These are phyloP conservation scores for Starmerella sirachaensis DNA, from an alignment of 805 yeast genomes.

Conservation along the genomic window DNA sequence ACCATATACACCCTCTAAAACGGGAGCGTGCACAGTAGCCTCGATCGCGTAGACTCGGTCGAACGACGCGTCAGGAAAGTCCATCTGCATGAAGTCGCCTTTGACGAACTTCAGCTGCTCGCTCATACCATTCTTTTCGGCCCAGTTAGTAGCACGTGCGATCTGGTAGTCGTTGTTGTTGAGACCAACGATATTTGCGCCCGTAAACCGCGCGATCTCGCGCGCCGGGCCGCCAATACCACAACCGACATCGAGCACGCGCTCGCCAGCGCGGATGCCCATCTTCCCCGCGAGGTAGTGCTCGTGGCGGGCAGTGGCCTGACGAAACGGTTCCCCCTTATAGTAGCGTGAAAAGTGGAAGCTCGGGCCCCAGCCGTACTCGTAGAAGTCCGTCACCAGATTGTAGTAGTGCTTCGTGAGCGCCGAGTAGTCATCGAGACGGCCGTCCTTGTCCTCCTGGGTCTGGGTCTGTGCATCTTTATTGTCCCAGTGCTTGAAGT, in stretches of 20 bases:
- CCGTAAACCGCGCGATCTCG: conserved; percentile 86
- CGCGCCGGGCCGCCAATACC: conserved; percentile 99
- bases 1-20: conserved; percentile 85
- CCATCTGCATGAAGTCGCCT: conserved; percentile 99
- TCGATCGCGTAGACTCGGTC: conserved; percentile 98
- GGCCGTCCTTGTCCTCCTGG: conserved; percentile 40
- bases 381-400: conserved; percentile 94
- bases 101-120: conserved; percentile 75
- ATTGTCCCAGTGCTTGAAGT: conserved; percentile 89
- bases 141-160: conserved; percentile 76
- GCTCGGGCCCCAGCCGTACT: conserved; percentile 98
- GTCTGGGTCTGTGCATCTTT: conserved; percentile 53
- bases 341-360: conserved; percentile 95
- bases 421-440: conserved; percentile 78
- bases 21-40: conserved; percentile 98
- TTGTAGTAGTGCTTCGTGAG: conserved; percentile 93
- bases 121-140: conserved; percentile 50
- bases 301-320: conserved; percentile 90
- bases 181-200: conserved; percentile 73
- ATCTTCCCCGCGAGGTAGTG: conserved; percentile 85
- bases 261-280: conserved; percentile 65
- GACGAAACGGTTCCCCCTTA: conserved; percentile 84
- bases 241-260: conserved; percentile 94
- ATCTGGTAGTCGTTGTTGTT: conserved; percentile 95
- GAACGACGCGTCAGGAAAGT: conserved; percentile 75